A percentile compares a stretch with the other conserved stretches of the same genome.
Evolutionary conservation across 1,284 basidiomycete genomes (phyloP).

Genomic region (Boletus sp.): DNA sequence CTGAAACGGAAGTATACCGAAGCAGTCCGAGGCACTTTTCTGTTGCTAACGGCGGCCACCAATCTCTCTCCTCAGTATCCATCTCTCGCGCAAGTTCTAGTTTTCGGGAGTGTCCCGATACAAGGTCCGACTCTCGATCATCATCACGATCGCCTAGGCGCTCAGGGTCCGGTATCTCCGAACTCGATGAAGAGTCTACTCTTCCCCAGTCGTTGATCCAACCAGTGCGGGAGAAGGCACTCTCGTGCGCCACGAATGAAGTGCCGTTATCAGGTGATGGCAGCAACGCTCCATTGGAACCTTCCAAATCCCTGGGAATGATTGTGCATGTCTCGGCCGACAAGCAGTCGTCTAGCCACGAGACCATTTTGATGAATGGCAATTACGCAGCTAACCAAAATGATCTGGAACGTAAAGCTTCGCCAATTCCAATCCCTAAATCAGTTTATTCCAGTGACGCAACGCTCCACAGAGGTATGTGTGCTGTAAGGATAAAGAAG

Average conservation of each 20-base stretch:
- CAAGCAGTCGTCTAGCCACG: constrained; percentile 19
- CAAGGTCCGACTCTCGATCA: constrained; percentile 37
- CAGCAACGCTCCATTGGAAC: constrained; percentile 18
- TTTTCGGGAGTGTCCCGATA: constrained; percentile 24
- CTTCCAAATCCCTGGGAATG: constrained; percentile 22
- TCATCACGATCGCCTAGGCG: constrained; percentile 39
- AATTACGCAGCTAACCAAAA: constrained; percentile 5
- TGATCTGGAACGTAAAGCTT: constrained; percentile 7
- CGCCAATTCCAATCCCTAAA: constrained; percentile 6
- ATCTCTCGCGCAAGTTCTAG: constrained; percentile 26
- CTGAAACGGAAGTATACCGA: constrained; percentile 11
- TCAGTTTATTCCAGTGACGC: constrained; percentile 6
- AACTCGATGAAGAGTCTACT: constrained; percentile 20
- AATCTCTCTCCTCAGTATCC: constrained; percentile 15
- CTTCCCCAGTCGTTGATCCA: constrained; percentile 22
- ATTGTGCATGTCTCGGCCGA: constrained; percentile 11
- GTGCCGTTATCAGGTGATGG: constrained; percentile 10
- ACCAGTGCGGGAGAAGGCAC: constrained; percentile 26
- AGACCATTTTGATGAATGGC: constrained; percentile 22
- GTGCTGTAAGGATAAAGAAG: background rate
- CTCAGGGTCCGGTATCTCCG: constrained; percentile 35
- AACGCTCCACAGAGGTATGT: constrained; percentile 19
- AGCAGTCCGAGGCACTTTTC: constrained; percentile 3
- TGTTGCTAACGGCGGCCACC: constrained; percentile 9
- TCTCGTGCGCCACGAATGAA: constrained; percentile 8